These are phyloP conservation scores for Abortiporus biennis DNA, from an alignment of 1,284 basidiomycete species.

Conservation along the genomic window DNA sequence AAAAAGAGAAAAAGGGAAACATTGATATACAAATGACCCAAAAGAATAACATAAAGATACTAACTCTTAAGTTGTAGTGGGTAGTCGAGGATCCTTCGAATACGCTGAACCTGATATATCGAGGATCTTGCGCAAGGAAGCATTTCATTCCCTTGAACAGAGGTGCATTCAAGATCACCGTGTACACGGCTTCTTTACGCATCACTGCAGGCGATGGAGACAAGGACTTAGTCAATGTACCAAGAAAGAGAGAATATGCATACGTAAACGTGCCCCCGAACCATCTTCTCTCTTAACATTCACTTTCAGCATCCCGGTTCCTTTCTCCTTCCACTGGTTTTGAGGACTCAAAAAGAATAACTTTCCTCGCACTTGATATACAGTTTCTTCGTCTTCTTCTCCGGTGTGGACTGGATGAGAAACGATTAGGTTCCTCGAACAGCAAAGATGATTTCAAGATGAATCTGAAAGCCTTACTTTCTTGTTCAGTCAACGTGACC, in stretches of 20 bases:
- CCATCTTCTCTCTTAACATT: conserved; percentile 72
- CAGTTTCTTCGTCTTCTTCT: conserved; percentile 87
- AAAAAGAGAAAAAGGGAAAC: background rate
- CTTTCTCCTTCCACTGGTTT: conserved; percentile 83
- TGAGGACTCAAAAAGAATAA: conserved; percentile 68
- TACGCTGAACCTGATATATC: conserved; percentile 74
- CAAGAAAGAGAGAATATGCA: conserved; percentile 17
- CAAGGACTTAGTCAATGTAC: background rate
- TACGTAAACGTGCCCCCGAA: conserved; percentile 71
- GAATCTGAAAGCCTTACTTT: conserved; percentile 41
- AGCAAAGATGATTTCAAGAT: background rate
- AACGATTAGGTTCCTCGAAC: background rate
- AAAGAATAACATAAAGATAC: conserved; percentile 21
- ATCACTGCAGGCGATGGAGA: conserved; percentile 55
- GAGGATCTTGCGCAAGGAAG: conserved; percentile 70
- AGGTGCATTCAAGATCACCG: conserved; percentile 79
- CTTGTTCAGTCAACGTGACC: conserved; percentile 60
- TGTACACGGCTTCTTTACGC: conserved; percentile 90
- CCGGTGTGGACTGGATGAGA: conserved; percentile 69
- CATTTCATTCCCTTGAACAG: conserved; percentile 86
- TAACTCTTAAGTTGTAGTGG: conserved; percentile 78
- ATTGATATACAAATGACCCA: background rate
- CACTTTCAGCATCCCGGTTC: conserved; percentile 76
- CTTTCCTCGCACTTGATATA: conserved; percentile 83
- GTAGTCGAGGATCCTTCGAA: conserved; percentile 60